phyloP scores from a whole-genome alignment of 2,329 filamentous ascomycete species.

The Fusarium sp. region DNA sequence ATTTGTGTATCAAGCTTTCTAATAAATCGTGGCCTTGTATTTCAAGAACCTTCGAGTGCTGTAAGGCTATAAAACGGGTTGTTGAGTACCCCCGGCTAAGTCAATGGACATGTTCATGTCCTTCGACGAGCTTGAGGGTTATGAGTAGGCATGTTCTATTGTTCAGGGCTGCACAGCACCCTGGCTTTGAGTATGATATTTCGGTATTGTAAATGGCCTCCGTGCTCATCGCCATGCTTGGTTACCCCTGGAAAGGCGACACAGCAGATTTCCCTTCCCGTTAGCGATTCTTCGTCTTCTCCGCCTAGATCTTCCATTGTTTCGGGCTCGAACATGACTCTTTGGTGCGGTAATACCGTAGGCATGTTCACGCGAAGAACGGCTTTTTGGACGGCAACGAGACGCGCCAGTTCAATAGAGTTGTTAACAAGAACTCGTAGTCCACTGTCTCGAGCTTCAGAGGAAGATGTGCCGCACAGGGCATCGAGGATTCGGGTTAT shows the following conservation, averaged over 20 bases:
- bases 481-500: conserved; percentile 63
- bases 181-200: conserved; percentile 75
- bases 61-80: neutral
- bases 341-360: conserved; percentile 63
- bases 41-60: neutral
- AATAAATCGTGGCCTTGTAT: neutral
- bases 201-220: conserved; percentile 68
- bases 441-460: conserved; percentile 62
- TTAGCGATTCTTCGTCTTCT: conserved; percentile 67
- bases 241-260: conserved; percentile 73
- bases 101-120: neutral
- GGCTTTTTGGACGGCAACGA: conserved; percentile 69
- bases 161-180: conserved; percentile 68
- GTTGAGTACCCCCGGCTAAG: neutral
- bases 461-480: conserved; percentile 57
- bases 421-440: conserved; percentile 64
- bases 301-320: conserved; percentile 76
- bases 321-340: conserved; percentile 65
- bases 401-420: conserved; percentile 67
- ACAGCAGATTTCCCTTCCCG: conserved; percentile 67
- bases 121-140: neutral
- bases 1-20: neutral
- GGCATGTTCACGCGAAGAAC: conserved; percentile 68
- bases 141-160: conserved; percentile 5
- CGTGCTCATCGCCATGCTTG: conserved; percentile 74